Percentiles rank a stretch among this genome's conserved stretches.
Conservation (phyloP, 257 asterid species). For the Thymus mandschuricus region DNA sequence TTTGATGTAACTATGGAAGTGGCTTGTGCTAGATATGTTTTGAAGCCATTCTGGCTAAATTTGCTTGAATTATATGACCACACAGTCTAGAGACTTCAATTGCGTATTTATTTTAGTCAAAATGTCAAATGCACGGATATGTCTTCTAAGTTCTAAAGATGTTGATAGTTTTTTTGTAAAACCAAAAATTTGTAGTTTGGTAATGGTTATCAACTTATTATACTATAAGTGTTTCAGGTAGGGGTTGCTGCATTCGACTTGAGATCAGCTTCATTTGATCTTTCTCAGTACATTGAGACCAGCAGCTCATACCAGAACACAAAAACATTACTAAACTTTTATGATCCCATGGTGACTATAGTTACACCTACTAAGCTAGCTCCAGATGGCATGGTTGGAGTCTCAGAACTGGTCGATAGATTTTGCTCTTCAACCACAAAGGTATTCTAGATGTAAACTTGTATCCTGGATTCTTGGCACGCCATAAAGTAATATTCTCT, state of each 20-base stretch:
- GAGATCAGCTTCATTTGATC: slow-evolving; percentile 95
- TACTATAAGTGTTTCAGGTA: slow-evolving; percentile 50
- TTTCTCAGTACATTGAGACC: slow-evolving; percentile 94
- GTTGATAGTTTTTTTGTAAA: background rate
- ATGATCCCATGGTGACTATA: slow-evolving; percentile 82
- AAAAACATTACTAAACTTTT: slow-evolving; percentile 84
- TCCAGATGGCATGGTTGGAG: slow-evolving; percentile 94
- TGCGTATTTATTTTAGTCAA: background rate
- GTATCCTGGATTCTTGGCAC: slow-evolving; percentile 24
- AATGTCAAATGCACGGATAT: slow-evolving; percentile 6
- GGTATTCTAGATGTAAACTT: slow-evolving; percentile 40
- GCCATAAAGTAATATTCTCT: slow-evolving; percentile 32
- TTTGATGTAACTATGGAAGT: background rate
- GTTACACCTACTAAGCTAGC: slow-evolving; percentile 88
- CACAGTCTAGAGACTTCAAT: slow-evolving; percentile 18
- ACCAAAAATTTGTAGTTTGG: slow-evolving; percentile 8
- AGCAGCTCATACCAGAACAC: slow-evolving; percentile 95
- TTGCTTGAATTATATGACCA: slow-evolving; percentile 1
- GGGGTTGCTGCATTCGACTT: slow-evolving; percentile 97
- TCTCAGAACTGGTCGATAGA: slow-evolving; percentile 82
- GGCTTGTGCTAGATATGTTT: slow-evolving; percentile 25
- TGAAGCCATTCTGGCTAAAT: slow-evolving; percentile 17
- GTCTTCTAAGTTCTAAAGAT: slow-evolving; percentile 5
- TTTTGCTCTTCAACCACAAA: slow-evolving; percentile 71
- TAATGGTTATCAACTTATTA: slow-evolving; percentile 6